These are phyloP conservation scores for Plectosphaerella plurivora DNA, from an alignment of 2,329 filamentous ascomycete species.

Conservation along the genomic window DNA sequence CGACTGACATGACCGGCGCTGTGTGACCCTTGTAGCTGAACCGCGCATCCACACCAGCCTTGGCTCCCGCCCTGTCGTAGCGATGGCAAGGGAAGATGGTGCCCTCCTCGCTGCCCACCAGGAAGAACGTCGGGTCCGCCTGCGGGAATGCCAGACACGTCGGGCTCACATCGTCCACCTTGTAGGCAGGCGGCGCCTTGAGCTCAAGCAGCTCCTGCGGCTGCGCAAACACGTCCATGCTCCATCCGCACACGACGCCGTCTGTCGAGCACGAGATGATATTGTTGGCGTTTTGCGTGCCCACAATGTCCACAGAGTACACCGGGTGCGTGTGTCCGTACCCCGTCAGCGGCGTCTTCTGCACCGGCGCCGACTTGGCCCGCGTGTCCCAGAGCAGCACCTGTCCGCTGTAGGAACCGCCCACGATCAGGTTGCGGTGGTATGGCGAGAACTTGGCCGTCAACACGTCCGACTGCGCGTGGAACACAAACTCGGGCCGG, in stretches of 20 bases:
- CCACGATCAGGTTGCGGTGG: constrained; percentile 92
- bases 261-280: constrained; percentile 97
- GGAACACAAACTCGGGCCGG: constrained; percentile 92
- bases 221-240: constrained; percentile 94
- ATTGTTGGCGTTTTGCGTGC: constrained; percentile 98
- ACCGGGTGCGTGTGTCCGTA: constrained; percentile 95
- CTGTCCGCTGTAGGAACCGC: constrained; percentile 94
- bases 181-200: constrained; percentile 77
- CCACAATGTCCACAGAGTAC: constrained; percentile 92
- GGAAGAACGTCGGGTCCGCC: constrained; percentile 94
- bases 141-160: constrained; percentile 93
- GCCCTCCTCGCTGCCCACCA: constrained; percentile 94
- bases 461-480: constrained; percentile 91
- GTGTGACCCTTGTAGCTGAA: constrained; percentile 87
- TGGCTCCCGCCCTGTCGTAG: constrained; percentile 95
- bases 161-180: constrained; percentile 91
- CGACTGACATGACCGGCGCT: constrained; percentile 91
- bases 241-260: constrained; percentile 95
- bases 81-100: constrained; percentile 94
- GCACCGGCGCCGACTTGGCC: constrained; percentile 81
- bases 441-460: constrained; percentile 98
- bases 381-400: constrained; percentile 96
- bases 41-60: constrained; percentile 87
- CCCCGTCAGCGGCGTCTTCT: constrained; percentile 93
- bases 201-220: constrained; percentile 92